A percentile compares a stretch with the other conserved stretches of the same genome.
Evolutionary conservation across 805 yeast genomes (phyloP).

Genomic region (Barnettozyma californica): DNA sequence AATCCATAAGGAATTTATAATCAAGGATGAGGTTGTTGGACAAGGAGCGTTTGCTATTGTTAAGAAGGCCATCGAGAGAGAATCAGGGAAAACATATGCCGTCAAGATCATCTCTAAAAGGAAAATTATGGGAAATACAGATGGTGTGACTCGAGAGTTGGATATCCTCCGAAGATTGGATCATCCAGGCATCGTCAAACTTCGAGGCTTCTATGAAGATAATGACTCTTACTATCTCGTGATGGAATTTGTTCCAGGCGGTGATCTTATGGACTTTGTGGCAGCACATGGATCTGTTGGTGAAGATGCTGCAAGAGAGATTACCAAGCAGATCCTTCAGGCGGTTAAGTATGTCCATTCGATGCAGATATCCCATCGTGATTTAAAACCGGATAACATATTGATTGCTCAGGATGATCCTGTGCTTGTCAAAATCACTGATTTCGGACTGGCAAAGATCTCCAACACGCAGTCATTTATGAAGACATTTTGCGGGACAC

Average conservation of each 20-base stretch:
- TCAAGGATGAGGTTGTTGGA: conserved; percentile 83
- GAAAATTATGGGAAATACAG: conserved; percentile 71
- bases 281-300: conserved; percentile 89
- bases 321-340: conserved; percentile 74
- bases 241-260: conserved; percentile 95
- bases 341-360: conserved; percentile 87
- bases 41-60: conserved; percentile 99
- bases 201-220: conserved; percentile 85
- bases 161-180: conserved; percentile 70
- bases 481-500: conserved; percentile 96
- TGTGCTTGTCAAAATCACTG: conserved; percentile 86
- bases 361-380: conserved; percentile 92
- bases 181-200: conserved; percentile 79
- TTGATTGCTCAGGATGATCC: conserved; percentile 89
- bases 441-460: conserved; percentile 92
- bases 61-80: conserved; percentile 80
- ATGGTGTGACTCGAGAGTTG: conserved; percentile 82
- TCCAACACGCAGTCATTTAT: conserved; percentile 78
- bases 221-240: conserved; percentile 74
- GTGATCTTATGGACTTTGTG: conserved; percentile 96
- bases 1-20: conserved; percentile 63
- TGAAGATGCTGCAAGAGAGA: conserved; percentile 85
- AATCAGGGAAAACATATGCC: conserved; percentile 82
- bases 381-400: conserved; percentile 93
- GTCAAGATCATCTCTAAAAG: conserved; percentile 84